phyloP scores from a whole-genome alignment of 768 basidiomycete species.

The Boletus pseudopeckii region DNA sequence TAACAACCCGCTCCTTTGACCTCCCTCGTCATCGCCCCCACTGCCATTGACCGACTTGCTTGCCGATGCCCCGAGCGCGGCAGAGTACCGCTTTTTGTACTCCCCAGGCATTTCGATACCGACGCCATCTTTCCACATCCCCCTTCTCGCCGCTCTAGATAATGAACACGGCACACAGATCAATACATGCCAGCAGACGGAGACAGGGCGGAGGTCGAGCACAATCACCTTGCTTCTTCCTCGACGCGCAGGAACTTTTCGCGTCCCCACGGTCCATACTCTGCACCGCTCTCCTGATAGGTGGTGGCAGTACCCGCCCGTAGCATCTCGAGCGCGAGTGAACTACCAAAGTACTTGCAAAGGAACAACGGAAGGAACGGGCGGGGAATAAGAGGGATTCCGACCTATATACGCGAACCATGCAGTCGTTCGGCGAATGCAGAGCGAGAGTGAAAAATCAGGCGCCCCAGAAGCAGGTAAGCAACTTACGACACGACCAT shows the following conservation, averaged over 20 bases:
- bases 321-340: conserved; percentile 71
- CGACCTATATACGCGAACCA: conserved; percentile 50
- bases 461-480: neutral
- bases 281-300: conserved; percentile 76
- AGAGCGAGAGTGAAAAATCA: neutral
- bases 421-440: neutral
- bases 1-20: neutral
- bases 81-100: conserved; percentile 69
- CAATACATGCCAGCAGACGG: neutral
- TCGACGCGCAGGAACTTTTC: conserved; percentile 62
- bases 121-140: conserved; percentile 68
- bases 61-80: conserved; percentile 7
- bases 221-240: conserved; percentile 57
- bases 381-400: conserved; percentile 52
- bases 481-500: conserved; percentile 67
- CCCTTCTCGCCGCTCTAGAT: conserved; percentile 54
- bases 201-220: neutral
- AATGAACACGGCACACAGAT: neutral
- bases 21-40: neutral
- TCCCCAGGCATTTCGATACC: conserved; percentile 67
- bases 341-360: conserved; percentile 37
- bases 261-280: conserved; percentile 69
- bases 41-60: neutral
- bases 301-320: conserved; percentile 71
- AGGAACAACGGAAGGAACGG: conserved; percentile 51